Base-by-base conservation (phyloP, 371 early-diverging fungal genomes). In the Choanephora cucurbitarum region DNA sequence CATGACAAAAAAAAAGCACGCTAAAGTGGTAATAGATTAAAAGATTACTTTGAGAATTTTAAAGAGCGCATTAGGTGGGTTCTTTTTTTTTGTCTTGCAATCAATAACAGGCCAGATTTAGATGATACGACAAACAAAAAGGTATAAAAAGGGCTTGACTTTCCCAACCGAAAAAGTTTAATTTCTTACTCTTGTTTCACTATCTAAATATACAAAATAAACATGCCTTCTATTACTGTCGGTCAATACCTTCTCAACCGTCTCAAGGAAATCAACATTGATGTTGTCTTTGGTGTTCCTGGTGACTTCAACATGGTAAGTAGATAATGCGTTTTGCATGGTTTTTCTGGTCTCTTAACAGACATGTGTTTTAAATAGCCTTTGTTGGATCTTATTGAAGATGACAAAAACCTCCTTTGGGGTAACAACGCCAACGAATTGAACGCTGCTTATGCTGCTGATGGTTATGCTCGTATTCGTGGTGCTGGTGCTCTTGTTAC, bases 361-460 rank as follows among this genome's bases (percentile, higher is more conserved):
- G 1, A 19, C 21, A 21, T n/a, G n/a, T n/a, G n/a, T 23, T 17
- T 23, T 21, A 40, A 22, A 23, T 45, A 60, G 52, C 55, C 47
- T 19, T 67, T 66, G 17, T 63, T 70, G 47, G 71, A 66, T 40
- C 37, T 69, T 42, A 59, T 69, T 44, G 66, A 64, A 66, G 83
- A 76, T 47, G 69, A 74, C 31, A 44, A 53, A 3, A 60, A 68
- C 3, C 46, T 79, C 13, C 51, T 54, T 18, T 75, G 75, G 79
- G 70, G 70, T 37, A 66, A 70, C 47, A 62, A 68, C 45, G 68
- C 69, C 2, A 79, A 79, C 44, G 79, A 79, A 52, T 52, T 79
- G 39, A 79, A 81, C 24, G 72, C 73, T 5, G 60, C 76, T 10
- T 78, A 78, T 60, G 75, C 82, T n/a, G 80, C 80, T 18, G 82